Evolutionary conservation across 768 basidiomycete genomes (phyloP).

Genomic region (Xerocomus spinulosus): DNA sequence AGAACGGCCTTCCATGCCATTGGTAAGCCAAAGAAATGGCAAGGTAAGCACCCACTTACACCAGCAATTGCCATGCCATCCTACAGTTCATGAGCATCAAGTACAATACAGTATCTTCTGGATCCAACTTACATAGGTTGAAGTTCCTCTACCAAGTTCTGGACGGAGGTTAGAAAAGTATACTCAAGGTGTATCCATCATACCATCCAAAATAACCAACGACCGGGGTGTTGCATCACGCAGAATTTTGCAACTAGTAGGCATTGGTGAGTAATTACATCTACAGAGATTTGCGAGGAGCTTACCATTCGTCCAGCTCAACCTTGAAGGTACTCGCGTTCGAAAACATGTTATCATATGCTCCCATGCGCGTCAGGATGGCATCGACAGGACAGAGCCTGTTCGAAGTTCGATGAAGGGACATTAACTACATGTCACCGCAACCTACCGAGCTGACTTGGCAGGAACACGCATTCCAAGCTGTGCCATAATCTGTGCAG

Average conservation of each 20-base stretch:
- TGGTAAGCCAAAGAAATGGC: slow-evolving; percentile 4
- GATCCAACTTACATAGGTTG: slow-evolving; percentile 65
- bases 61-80: slow-evolving; percentile 99
- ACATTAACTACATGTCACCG: neutral
- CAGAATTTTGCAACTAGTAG: slow-evolving; percentile 79
- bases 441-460: slow-evolving; percentile 59
- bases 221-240: slow-evolving; percentile 92
- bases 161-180: slow-evolving; percentile 9
- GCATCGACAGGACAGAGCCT: slow-evolving; percentile 87
- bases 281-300: neutral
- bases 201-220: slow-evolving; percentile 91
- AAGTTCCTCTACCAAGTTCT: slow-evolving; percentile 96
- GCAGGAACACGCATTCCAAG: slow-evolving; percentile 96
- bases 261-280: neutral
- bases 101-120: slow-evolving; percentile 8
- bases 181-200: slow-evolving; percentile 16
- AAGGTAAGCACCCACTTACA: slow-evolving; percentile 35
- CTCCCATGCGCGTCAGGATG: slow-evolving; percentile 96
- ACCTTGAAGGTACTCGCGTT: slow-evolving; percentile 97
- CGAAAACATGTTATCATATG: slow-evolving; percentile 96
- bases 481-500: slow-evolving; percentile 78
- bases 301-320: slow-evolving; percentile 93
- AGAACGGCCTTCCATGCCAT: slow-evolving; percentile 64
- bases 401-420: slow-evolving; percentile 4
- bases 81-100: slow-evolving; percentile 33